Evolutionary conservation across 1,284 basidiomycete genomes (phyloP), one percentile per base, ranked within the genome.

Genomic region (Sutorius eximius): DNA sequence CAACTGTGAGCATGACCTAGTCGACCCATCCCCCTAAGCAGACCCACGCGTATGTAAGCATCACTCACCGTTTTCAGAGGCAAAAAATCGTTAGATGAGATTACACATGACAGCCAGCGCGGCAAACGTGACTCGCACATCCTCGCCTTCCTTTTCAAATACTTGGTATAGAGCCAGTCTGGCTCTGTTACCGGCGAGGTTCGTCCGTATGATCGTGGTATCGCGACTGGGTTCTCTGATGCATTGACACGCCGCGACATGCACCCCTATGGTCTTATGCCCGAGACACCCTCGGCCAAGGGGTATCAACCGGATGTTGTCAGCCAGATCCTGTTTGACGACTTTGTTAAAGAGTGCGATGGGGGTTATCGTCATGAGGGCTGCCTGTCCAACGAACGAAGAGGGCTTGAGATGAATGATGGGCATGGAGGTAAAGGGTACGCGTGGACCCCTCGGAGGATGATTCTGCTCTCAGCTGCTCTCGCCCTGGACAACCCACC

Each of bases 201-300:
- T 92, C 34, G 93, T 95, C 24, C 91, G 77, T 41, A 95, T 73
- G 3, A 93, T 86, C 0, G 85, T 81, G 0, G 93, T 85, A 1
- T 86, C 85, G 20, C 94, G 82, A 44, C 85, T 85, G 34, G 96
- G 75, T 0, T 89, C 88, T n/a, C 93, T 78, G 2, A 91, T 80
- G 60, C 89, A 89, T 64, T 94, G 93, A 65, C 91, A 93, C 0
- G 91, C 89, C 0, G 90, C 89, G 45, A 90, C 91, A 7, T 93
- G 83, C 2, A 95, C 87, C 1, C 89, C 89, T 18, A 86, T 76
- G 53, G 86, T 82, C 0, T 78, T 79, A 59, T 91, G 85, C 0
- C 72, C 64, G 29, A 91, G 77, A 13, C 81, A 82, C 5, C 68
- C 66, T 51, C 82, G 77, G 37, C 91, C 71, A 46, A 77, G 68